These are phyloP conservation scores for Colletotrichum siamense DNA, from an alignment of 2,329 filamentous ascomycete species.

Conservation along the genomic window DNA sequence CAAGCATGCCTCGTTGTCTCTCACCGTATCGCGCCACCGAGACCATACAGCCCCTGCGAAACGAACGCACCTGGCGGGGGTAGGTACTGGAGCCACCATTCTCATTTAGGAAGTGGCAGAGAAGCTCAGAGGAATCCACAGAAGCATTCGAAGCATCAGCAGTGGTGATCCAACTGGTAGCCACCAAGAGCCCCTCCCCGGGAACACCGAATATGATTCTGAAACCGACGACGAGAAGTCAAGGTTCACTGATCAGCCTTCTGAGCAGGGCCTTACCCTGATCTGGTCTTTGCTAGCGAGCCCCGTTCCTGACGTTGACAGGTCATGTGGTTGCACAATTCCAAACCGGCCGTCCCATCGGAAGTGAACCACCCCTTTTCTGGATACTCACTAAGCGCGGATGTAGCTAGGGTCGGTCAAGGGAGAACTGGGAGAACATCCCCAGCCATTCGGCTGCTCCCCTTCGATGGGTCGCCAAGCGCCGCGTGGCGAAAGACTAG, in stretches of 20 bases:
- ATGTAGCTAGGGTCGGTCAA: constrained; percentile 15
- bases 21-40: constrained; percentile 6
- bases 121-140: constrained; percentile 19
- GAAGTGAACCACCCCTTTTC: constrained; percentile 19
- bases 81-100: background rate
- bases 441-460: constrained; percentile 25
- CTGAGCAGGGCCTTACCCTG: constrained; percentile 14
- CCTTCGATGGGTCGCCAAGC: constrained; percentile 22
- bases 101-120: constrained; percentile 21
- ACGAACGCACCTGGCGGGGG: background rate
- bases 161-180: background rate
- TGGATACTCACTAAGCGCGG: background rate
- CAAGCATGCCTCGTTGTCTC: constrained; percentile 6
- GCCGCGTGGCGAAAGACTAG: constrained; percentile 20
- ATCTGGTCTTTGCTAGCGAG: constrained; percentile 1
- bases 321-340: constrained; percentile 20
- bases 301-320: constrained; percentile 23
- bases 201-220: constrained; percentile 23
- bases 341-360: constrained; percentile 22
- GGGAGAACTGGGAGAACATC: constrained; percentile 7
- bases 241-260: constrained; percentile 18
- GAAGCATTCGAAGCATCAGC: constrained; percentile 20
- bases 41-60: background rate
- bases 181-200: constrained; percentile 6
- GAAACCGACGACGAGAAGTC: constrained; percentile 19